Evolutionary conservation across 257 asterid genomes (phyloP).

Genomic region (Mentha longifolia): DNA sequence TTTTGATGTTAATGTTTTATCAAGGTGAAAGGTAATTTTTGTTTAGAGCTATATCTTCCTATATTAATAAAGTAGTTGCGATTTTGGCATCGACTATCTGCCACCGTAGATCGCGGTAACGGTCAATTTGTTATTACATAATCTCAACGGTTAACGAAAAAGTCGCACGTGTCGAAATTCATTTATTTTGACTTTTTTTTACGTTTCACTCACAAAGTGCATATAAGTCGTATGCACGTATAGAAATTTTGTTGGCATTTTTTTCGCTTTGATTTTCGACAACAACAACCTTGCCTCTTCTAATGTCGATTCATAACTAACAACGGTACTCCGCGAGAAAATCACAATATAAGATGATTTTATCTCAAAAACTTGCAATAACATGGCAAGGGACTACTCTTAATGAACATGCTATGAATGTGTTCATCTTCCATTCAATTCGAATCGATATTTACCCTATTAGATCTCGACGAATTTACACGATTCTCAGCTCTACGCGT

Average conservation of each 20-base stretch:
- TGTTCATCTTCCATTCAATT: conserved; percentile 68
- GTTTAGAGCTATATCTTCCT: not conserved
- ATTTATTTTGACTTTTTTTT: not conserved
- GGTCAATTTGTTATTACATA: not conserved
- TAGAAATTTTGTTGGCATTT: not conserved
- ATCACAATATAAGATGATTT: not conserved
- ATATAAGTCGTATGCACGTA: not conserved
- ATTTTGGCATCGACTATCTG: not conserved
- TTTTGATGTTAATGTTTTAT: not conserved
- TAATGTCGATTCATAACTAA: not conserved
- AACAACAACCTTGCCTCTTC: not conserved
- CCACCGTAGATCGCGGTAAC: not conserved
- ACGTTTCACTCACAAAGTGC: not conserved
- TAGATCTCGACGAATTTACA: conserved; percentile 43
- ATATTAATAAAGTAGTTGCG: not conserved
- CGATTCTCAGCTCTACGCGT: conserved; percentile 44
- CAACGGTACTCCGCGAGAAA: not conserved
- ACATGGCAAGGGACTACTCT: not conserved
- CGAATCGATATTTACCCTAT: conserved; percentile 27
- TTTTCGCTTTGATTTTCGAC: not conserved
- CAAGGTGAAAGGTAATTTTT: not conserved
- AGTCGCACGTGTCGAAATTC: conserved; percentile 22
- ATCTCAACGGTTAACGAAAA: not conserved
- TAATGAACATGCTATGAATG: not conserved
- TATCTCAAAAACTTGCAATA: not conserved